These are phyloP conservation scores for Aspergillus fischeri DNA, from an alignment of 2,329 filamentous ascomycete species.

Conservation along the genomic window DNA sequence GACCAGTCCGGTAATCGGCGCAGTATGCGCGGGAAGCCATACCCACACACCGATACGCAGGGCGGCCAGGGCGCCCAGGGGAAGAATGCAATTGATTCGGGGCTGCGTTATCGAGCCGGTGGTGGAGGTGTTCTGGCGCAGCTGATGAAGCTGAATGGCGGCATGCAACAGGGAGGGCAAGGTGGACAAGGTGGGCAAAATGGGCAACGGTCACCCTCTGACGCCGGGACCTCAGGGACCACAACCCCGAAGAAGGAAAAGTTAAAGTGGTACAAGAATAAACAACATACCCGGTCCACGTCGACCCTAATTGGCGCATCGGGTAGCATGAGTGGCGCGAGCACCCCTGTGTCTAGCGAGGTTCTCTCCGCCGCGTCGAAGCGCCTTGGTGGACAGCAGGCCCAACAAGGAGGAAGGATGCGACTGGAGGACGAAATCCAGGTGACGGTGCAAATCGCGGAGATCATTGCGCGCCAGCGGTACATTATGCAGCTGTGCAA, in stretches of 20 bases:
- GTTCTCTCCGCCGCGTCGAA: conserved; percentile 24
- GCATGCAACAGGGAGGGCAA: conserved; percentile 6
- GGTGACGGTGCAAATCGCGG: conserved; percentile 59
- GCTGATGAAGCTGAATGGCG: conserved; percentile 25
- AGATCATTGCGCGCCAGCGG: conserved; percentile 71
- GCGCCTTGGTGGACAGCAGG: conserved; percentile 19
- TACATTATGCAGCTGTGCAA: conserved; percentile 82
- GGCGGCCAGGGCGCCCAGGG: conserved; percentile 8
- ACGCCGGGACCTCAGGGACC: conserved; percentile 3
- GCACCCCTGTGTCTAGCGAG: conserved; percentile 25
- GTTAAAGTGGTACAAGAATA: conserved; percentile 33
- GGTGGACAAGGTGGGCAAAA: too few species aligned
- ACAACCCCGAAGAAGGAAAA: conserved; percentile 17
- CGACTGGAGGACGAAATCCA: conserved; percentile 48
- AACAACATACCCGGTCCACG: conserved; percentile 20
- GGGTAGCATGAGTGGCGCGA: conserved; percentile 24
- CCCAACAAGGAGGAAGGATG: conserved; percentile 8
- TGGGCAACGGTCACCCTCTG: conserved; percentile 9
- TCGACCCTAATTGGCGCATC: conserved; percentile 19
- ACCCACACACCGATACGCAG: conserved; percentile 6
- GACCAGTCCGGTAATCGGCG: conserved; percentile 20
- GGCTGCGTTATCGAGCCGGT: conserved; percentile 21
- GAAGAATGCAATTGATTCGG: conserved; percentile 7
- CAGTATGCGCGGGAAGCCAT: conserved; percentile 4
- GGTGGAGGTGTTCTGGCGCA: conserved; percentile 31